Evolutionary conservation across 106 monocot genomes (phyloP), one percentile per base, ranked within the genome.

Genomic region (Allium cepa): DNA sequence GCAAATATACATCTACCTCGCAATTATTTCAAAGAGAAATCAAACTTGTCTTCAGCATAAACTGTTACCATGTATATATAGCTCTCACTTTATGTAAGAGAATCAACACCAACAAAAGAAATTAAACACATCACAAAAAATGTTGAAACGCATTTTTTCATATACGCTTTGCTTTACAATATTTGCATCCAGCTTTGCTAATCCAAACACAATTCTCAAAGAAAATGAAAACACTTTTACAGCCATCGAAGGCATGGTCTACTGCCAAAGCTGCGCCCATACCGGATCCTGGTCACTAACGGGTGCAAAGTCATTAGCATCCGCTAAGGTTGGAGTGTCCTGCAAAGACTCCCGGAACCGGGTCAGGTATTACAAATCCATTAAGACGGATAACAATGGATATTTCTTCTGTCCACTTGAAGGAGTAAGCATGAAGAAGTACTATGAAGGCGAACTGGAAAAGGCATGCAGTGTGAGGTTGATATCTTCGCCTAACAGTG

Each of bases 291-390:
- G 78, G 80, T 78, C 75, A 3, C 64, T 90, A 51, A 50, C 47
- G 48, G 73, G 56, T 17, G 80, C 90, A 13, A 72, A 59, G 62
- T 71, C 80, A 9, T 66, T 86, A 27, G 66, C 80, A 7, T 17
- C 62, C 9, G 83, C 90, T 0, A 83, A 79, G 71, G 83, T 86
- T 9, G 70, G 76, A 22, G 50, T 83, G 62, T 59, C 76, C 11
- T 90, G 86, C 80, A 78, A 66, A 18, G 86, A 86, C 26, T 27
- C 60, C 58, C 86, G 81, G 73, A 73, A 75, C 70, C 61, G 83
- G 26, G 75, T 76, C 2, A 12, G 46, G 64, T 74, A 66, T 56
- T 86, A 78, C 70, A 57, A 74, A 10, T 50, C 56, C 17, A 71
- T 57, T 51, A 47, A 63, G 28, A 27, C 86, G 46, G 76, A 86